Evolutionary conservation across 2,329 filamentous ascomycete species (phyloP).

Genomic region (Fusarium sarcochroum): DNA sequence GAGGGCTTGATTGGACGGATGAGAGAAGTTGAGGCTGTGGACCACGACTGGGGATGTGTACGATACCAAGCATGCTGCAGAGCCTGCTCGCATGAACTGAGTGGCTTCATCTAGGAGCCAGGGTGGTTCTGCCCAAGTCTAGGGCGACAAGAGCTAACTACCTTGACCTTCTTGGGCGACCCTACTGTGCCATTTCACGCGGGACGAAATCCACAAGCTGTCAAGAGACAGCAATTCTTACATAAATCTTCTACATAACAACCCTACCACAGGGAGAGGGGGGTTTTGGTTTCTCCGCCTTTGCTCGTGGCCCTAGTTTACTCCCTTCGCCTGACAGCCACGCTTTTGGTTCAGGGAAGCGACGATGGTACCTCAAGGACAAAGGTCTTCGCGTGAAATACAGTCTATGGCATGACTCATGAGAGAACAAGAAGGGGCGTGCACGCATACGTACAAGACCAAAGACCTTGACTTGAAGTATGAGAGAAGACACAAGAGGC

Average conservation of each 20-base stretch:
- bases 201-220: background rate
- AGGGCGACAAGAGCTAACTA: background rate
- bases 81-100: background rate
- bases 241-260: background rate
- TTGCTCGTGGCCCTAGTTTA: background rate
- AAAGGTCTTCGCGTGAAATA: background rate
- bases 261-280: background rate
- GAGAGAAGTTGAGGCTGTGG: background rate
- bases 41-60: background rate
- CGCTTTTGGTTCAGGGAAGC: background rate
- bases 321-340: background rate
- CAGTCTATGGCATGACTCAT: too few species aligned
- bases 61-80: background rate
- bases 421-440: too few species aligned
- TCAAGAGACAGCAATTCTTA: background rate
- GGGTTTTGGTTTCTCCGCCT: too few species aligned
- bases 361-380: background rate
- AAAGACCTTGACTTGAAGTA: background rate
- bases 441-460: too few species aligned
- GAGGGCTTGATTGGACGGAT: constrained; percentile 19
- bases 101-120: background rate
- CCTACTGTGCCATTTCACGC: background rate
- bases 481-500: background rate
- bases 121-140: background rate
- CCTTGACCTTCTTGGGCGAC: background rate